phyloP scores from a whole-genome alignment of 2,329 filamentous ascomycete species.

The Endoconidiophora laricicola region DNA sequence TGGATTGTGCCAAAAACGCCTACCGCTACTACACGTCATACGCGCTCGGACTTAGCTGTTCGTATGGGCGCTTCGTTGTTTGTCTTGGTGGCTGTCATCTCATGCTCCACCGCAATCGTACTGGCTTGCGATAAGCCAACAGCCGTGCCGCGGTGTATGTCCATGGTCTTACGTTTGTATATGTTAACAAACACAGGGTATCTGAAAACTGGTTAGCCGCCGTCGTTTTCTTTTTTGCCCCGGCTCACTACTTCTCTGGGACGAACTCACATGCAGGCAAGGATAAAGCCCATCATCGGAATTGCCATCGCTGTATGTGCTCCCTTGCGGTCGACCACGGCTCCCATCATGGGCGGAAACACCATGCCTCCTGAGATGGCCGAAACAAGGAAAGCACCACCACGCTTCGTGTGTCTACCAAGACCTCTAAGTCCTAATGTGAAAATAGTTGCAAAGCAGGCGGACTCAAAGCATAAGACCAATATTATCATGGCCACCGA shows the following conservation, averaged over 20 bases:
- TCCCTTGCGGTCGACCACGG: constrained; percentile 37
- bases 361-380: constrained; percentile 38
- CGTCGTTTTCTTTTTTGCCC: background rate
- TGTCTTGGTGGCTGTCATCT: background rate
- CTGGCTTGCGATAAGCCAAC: constrained; percentile 6
- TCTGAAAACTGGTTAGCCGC: constrained; percentile 5
- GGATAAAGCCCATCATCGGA: constrained; percentile 12
- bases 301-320: constrained; percentile 11
- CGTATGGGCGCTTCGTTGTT: background rate
- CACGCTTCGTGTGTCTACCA: constrained; percentile 54
- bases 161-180: constrained; percentile 11
- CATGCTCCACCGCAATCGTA: constrained; percentile 3
- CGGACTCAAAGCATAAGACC: constrained; percentile 39
- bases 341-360: constrained; percentile 49
- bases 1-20: no score
- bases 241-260: background rate
- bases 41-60: background rate
- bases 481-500: constrained; percentile 39
- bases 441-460: constrained; percentile 43
- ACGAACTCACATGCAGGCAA: constrained; percentile 11
- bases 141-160: constrained; percentile 8
- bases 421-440: constrained; percentile 40
- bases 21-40: background rate
- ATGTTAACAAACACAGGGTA: constrained; percentile 13
- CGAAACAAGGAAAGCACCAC: constrained; percentile 41